Conservation (phyloP, 208 protist species). For the Kentomonas sorsogonicus region DNA sequence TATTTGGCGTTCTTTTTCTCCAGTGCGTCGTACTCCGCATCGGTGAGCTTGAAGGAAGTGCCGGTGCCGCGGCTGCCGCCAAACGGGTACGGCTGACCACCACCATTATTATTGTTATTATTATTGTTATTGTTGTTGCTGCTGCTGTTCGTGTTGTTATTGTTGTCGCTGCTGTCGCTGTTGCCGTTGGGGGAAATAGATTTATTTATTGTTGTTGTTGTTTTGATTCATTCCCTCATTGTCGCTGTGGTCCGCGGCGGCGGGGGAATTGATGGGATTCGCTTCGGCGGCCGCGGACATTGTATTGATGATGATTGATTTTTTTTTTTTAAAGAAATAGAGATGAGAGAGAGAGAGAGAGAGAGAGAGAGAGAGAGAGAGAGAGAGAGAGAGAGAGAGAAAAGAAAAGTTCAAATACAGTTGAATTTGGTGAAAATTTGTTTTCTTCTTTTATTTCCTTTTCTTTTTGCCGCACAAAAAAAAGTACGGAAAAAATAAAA, state of each 20-base stretch:
- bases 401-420: conserved; percentile 12
- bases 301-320: not conserved
- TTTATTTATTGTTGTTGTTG: no score
- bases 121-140: no score
- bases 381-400: conserved; percentile 4
- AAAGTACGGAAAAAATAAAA: no score
- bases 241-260: no score
- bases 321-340: not conserved
- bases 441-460: not conserved
- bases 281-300: conserved; percentile 8
- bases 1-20: conserved; percentile 32
- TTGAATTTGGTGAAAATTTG: conserved; percentile 5
- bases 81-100: not conserved
- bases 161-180: no score
- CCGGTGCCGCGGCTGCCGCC: conserved; percentile 24
- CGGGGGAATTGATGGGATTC: no score
- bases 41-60: conserved; percentile 19
- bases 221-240: no score
- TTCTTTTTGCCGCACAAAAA: no score
- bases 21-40: conserved; percentile 21
- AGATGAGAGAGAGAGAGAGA: conserved; percentile 16
- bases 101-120: not conserved
- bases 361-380: conserved; percentile 17
- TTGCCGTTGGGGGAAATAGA: no score
- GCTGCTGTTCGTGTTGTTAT: no score